These are phyloP conservation scores for Coniferiporia weirii DNA, from an alignment of 1,284 basidiomycete species.

Conservation along the genomic window DNA sequence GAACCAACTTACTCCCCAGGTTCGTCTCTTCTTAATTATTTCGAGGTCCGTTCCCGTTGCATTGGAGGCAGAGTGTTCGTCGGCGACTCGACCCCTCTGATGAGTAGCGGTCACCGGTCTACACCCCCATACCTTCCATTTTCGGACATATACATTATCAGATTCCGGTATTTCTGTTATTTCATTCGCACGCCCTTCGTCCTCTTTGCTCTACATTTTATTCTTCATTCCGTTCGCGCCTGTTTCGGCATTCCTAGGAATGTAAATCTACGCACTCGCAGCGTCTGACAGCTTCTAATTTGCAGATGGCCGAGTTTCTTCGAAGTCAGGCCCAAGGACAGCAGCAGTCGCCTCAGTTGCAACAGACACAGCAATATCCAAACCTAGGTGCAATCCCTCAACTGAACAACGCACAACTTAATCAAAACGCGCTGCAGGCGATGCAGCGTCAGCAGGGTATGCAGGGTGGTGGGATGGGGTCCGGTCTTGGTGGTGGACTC, in stretches of 20 bases:
- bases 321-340: slow-evolving; percentile 9
- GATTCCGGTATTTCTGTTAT: neutral
- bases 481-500: neutral
- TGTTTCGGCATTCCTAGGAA: neutral
- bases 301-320: slow-evolving; percentile 16
- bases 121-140: slow-evolving; percentile 11
- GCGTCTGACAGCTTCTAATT: slow-evolving; percentile 3
- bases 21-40: slow-evolving; percentile 3
- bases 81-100: slow-evolving; percentile 11
- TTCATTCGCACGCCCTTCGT: slow-evolving; percentile 4
- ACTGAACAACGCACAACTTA: slow-evolving; percentile 1
- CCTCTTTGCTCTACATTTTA: slow-evolving; percentile 11
- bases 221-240: neutral
- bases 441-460: slow-evolving; percentile 9
- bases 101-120: slow-evolving; percentile 5
- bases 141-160: slow-evolving; percentile 6
- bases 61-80: slow-evolving; percentile 5
- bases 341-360: slow-evolving; percentile 10
- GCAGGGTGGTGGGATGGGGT: slow-evolving; percentile 1
- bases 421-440: neutral
- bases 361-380: slow-evolving; percentile 10
- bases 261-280: slow-evolving; percentile 1
- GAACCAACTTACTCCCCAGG: slow-evolving; percentile 5
- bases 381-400: slow-evolving; percentile 7
- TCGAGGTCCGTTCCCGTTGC: neutral